A percentile compares a stretch with the other conserved stretches of the same genome.
Conservation (phyloP, 495 filamentous ascomycete genomes). For the Neurospora sp. region DNA sequence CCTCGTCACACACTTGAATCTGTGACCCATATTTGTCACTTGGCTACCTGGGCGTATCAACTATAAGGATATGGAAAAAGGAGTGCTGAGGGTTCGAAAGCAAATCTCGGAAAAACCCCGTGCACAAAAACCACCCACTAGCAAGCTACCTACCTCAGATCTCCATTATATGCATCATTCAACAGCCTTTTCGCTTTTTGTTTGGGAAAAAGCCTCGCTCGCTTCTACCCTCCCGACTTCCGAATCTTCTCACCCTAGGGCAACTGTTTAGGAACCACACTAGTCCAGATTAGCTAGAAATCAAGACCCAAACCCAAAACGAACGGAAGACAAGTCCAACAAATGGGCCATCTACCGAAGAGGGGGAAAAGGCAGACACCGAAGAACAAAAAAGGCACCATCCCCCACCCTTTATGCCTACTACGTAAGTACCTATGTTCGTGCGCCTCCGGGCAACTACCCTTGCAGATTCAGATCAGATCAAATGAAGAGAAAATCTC, state of each 20-base stretch:
- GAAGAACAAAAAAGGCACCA: background rate
- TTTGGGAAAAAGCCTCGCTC: background rate
- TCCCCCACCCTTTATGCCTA: background rate
- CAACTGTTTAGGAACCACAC: background rate
- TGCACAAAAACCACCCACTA: background rate
- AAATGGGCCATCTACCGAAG: background rate
- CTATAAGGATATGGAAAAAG: background rate
- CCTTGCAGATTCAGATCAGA: background rate
- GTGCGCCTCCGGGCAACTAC: background rate
- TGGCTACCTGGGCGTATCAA: background rate
- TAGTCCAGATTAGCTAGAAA: background rate
- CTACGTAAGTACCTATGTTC: background rate
- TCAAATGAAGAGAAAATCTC: background rate
- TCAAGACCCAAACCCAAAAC: background rate
- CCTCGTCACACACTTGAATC: background rate
- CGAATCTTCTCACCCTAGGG: background rate
- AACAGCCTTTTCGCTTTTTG: no score
- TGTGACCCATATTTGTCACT: background rate
- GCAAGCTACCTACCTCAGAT: background rate
- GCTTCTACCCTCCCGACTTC: background rate
- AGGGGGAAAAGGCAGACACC: background rate
- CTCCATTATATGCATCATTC: background rate
- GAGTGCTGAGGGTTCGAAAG: background rate
- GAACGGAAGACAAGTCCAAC: background rate
- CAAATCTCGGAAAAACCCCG: background rate